These are phyloP conservation scores for Magnolia sinica DNA, from an alignment of 164 flowering plant species.

Conservation along the genomic window DNA sequence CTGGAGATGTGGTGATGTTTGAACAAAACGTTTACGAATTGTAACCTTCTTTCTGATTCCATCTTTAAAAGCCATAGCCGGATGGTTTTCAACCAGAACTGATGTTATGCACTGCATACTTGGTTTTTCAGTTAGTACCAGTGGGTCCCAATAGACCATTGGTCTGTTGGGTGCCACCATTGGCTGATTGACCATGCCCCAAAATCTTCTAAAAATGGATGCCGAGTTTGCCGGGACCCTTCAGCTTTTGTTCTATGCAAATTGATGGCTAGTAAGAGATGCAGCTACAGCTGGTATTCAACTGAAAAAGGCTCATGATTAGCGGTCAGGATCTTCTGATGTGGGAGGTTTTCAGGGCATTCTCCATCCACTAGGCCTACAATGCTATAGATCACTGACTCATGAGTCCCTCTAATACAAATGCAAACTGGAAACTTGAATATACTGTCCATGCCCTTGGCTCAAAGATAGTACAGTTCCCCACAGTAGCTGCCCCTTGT, in stretches of 20 bases:
- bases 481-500: not conserved
- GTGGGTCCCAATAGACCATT: not conserved
- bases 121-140: not conserved
- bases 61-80: not conserved
- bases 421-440: not conserved
- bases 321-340: not conserved
- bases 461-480: not conserved
- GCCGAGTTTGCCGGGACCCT: not conserved
- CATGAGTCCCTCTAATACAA: not conserved
- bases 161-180: not conserved
- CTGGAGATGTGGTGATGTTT: conserved; percentile 81
- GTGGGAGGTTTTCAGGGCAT: not conserved
- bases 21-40: conserved; percentile 80
- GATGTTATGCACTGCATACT: not conserved
- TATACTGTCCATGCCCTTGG: too few relatives aligned
- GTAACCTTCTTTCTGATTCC: conserved; percentile 35
- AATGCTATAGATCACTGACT: not conserved
- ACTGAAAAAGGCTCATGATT: not conserved
- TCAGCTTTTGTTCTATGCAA: not conserved
- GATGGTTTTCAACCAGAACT: not conserved
- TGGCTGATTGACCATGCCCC: too few relatives aligned
- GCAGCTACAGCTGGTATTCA: not conserved
- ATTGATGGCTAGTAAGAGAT: not conserved
- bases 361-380: too few relatives aligned
- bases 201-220: too few relatives aligned